A percentile compares a stretch with the other conserved stretches of the same genome.
These are phyloP conservation scores for Coemansia sp. DNA, from an alignment of 192 early-diverging fungal genomes.

Conservation along the genomic window DNA sequence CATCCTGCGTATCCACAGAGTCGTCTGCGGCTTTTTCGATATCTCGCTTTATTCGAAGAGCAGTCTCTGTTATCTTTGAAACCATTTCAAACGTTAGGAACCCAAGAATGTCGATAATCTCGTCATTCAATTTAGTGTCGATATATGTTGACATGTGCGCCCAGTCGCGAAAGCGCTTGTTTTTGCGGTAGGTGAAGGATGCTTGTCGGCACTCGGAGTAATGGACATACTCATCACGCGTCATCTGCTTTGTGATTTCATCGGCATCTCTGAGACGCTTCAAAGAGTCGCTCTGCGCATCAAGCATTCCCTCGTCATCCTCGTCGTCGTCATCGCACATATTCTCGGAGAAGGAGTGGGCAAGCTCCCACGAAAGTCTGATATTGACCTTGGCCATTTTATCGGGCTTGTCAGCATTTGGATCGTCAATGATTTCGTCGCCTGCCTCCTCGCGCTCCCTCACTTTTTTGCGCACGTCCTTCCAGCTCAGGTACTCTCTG, in stretches of 20 bases:
- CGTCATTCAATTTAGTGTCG: slow-evolving; percentile 87
- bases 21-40: slow-evolving; percentile 56
- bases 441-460: slow-evolving; percentile 73
- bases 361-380: slow-evolving; percentile 92
- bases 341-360: slow-evolving; percentile 76
- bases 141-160: slow-evolving; percentile 84
- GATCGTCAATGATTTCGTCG: slow-evolving; percentile 49
- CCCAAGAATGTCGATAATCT: slow-evolving; percentile 96
- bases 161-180: slow-evolving; percentile 94
- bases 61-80: slow-evolving; percentile 83
- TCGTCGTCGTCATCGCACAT: slow-evolving; percentile 81
- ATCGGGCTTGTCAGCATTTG: slow-evolving; percentile 54
- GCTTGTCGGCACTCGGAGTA: slow-evolving; percentile 99
- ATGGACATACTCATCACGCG: slow-evolving; percentile 97
- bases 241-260: slow-evolving; percentile 90
- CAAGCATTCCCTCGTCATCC: slow-evolving; percentile 87
- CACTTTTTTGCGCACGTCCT: slow-evolving; percentile 91
- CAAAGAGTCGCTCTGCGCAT: slow-evolving; percentile 83
- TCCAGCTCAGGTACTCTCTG: slow-evolving; percentile 89
- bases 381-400: slow-evolving; percentile 68
- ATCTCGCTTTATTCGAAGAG: slow-evolving; percentile 73
- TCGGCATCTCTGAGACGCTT: slow-evolving; percentile 86
- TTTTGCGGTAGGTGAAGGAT: slow-evolving; percentile 93
- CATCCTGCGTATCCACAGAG: slow-evolving; percentile 15
- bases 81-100: slow-evolving; percentile 97